Base-by-base conservation (phyloP, 192 early-diverging fungal genomes). In the Lunasporangiospora selenospora region DNA sequence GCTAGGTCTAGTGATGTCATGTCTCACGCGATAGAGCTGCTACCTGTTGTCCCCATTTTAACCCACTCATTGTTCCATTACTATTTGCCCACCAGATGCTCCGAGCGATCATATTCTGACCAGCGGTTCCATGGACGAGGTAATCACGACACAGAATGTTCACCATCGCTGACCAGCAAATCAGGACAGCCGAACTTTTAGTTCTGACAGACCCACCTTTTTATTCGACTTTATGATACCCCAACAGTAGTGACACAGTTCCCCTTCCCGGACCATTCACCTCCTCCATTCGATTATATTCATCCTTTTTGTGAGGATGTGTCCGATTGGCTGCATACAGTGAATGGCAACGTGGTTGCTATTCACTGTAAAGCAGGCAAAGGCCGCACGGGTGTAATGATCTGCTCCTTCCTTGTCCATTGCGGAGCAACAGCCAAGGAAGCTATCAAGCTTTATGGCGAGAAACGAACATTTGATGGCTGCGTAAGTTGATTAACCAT, bases 311-410 rank as follows among this genome's bases (percentile, higher is more conserved):
- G 83, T 24, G 45, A 75, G 36, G 85, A 87, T 48, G 85, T 80
- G 1, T 58, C 75, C 0, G 58, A 57, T 9, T 88, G 83, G 81
- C 31, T 87, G 5, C 48, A 69, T 6, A 50, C 42, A 13, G 65
- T 67, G 7, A 8, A 62, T 7, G 44, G 55, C 2, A 81, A 88
- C 47, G 78, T 82, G 12, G 82, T 83, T 0, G 85, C 80, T 5
- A 65, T 88, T 7, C 87, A 88, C 49, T 88, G 87, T 55, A 86
- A 87, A 46, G 87, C 87, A n/a, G 87, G 87, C 16, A 88, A 88
- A 36, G 87, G 87, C 6, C 66, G 87, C 6, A 88, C 87, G 13
- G 87, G 87, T 9, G 67, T 80, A 12, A 83, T 88, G 78, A 67
- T 86, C 15, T 71, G 80, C 36, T 40, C 81, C 4, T 70, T 81